Evolutionary conservation across 2,329 filamentous ascomycete genomes (phyloP).

Genomic region (Claviceps pazoutovae): DNA sequence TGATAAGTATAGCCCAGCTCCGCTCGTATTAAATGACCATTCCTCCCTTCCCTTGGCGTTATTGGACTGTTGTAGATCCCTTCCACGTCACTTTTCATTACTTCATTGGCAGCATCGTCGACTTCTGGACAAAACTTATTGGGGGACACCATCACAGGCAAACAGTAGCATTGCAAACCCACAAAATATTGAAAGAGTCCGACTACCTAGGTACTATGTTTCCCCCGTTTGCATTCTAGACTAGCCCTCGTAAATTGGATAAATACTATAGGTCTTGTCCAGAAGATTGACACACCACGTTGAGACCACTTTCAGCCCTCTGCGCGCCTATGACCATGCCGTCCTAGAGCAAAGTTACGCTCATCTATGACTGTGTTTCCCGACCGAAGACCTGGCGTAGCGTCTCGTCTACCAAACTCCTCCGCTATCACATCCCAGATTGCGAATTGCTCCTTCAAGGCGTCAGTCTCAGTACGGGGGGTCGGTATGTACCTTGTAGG

Average conservation of each 20-base stretch:
- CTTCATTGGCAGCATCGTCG: neutral
- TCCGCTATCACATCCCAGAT: constrained; percentile 24
- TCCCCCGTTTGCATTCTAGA: constrained; percentile 1
- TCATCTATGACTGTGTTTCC: constrained; percentile 27
- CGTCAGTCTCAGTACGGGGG: constrained; percentile 4
- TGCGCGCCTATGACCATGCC: neutral
- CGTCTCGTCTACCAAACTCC: constrained; percentile 24
- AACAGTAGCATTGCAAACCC: constrained; percentile 3
- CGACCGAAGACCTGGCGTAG: constrained; percentile 19
- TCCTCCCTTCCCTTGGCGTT: neutral
- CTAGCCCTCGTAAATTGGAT: constrained; percentile 4
- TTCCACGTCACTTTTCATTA: no score
- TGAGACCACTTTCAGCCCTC: neutral
- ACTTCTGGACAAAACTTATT: neutral
- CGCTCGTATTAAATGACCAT: neutral
- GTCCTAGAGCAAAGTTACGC: constrained; percentile 18
- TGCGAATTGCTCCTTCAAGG: constrained; percentile 18
- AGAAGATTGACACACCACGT: constrained; percentile 1
- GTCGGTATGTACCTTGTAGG: constrained; percentile 3
- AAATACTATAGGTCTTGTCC: constrained; percentile 1
- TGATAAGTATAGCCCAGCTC: neutral
- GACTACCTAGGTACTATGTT: constrained; percentile 2
- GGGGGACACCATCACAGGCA: neutral
- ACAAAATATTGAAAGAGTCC: constrained; percentile 2
- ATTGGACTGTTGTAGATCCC: no score